Conservation (phyloP, 2,329 filamentous ascomycete species). For the Esteya vermicola region DNA sequence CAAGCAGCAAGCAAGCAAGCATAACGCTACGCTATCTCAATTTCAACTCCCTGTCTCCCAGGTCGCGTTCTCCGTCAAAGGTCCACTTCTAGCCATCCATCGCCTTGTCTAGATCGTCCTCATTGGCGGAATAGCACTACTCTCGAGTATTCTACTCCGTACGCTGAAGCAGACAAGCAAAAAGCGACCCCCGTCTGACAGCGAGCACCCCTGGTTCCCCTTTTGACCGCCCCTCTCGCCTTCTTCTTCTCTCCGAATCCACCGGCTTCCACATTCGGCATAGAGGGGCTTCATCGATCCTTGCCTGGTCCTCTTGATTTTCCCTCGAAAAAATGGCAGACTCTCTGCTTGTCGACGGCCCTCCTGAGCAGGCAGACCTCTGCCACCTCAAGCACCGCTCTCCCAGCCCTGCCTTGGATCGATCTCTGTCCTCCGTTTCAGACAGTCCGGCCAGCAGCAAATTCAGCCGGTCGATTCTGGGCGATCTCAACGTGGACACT, state of each 20-base stretch:
- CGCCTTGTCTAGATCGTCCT: background rate
- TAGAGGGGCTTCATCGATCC: background rate
- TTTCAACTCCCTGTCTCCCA: too few relatives aligned
- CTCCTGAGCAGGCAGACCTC: too few relatives aligned
- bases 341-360: too few relatives aligned
- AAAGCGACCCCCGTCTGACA: background rate
- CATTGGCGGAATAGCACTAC: too few relatives aligned
- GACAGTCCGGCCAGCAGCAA: background rate
- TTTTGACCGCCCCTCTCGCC: too few relatives aligned
- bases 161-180: too few relatives aligned
- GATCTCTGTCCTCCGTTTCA: too few relatives aligned
- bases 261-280: background rate
- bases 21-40: background rate
- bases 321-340: too few relatives aligned
- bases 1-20: background rate
- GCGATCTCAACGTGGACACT: conserved; percentile 3
- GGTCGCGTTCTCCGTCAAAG: background rate
- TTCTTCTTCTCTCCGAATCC: too few relatives aligned
- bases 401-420: too few relatives aligned
- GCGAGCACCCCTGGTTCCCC: background rate
- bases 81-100: background rate
- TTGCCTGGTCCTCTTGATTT: background rate
- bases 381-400: too few relatives aligned
- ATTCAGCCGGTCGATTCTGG: conserved; percentile 1
- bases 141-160: too few relatives aligned